Conservation (phyloP, 257 asterid species). For the Capsicum chinense region DNA sequence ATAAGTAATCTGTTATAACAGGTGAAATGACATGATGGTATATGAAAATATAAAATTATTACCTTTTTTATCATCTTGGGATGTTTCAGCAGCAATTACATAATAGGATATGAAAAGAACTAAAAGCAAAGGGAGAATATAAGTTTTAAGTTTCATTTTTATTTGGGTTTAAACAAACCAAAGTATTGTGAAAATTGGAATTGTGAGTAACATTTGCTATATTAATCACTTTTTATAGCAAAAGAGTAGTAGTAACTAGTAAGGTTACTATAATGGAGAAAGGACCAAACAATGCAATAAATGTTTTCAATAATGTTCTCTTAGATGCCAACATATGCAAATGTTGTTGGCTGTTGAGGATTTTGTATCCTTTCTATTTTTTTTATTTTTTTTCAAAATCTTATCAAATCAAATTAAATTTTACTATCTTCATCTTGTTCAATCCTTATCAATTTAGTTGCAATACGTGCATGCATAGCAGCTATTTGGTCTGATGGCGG, state of each 20-base stretch:
- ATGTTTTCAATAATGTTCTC: background rate
- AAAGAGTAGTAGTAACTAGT: background rate
- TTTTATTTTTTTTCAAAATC: background rate
- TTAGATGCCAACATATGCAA: constrained; percentile 8
- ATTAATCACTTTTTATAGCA: background rate
- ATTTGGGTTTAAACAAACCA: background rate
- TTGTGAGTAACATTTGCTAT: background rate
- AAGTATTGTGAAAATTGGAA: constrained; percentile 14
- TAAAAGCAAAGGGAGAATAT: background rate
- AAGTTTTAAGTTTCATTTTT: constrained; percentile 17
- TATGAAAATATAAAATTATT: background rate
- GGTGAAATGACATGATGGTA: background rate
- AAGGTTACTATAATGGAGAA: background rate
- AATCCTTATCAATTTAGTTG: background rate
- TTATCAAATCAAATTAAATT: background rate
- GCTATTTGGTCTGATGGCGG: background rate
- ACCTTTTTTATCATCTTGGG: background rate
- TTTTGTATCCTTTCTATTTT: constrained; percentile 11
- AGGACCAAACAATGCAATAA: background rate
- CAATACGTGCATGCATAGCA: background rate
- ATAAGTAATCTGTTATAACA: background rate
- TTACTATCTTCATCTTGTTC: background rate
- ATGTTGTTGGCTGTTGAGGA: constrained; percentile 22
- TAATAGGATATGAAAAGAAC: background rate
- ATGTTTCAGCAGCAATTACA: background rate